Evolutionary conservation across 345 rosid genomes (phyloP), one percentile per base, ranked within the genome.

Genomic region (Carallia brachiata): DNA sequence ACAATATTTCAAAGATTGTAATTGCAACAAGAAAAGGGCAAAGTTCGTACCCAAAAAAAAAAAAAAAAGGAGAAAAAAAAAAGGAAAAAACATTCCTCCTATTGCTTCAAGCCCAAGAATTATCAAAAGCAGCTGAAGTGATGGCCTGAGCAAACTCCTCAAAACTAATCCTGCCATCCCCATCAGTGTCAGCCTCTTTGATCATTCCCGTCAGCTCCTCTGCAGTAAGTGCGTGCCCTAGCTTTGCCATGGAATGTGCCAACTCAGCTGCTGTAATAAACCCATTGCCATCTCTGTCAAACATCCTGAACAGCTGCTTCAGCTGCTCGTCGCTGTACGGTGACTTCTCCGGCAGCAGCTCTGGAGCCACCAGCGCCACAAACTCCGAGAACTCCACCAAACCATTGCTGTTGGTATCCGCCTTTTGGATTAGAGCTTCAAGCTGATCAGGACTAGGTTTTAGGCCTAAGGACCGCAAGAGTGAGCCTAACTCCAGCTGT

Each of bases 161-260:
- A 59, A 88, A 92, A 66, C 84, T 86, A 50, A 92, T 92, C 74
- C 86, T 74, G 1, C 98, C 98, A 16, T 92, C 96, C 0, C 96
- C 98, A 23, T 92, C 98, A 5, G 85, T 78, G 69, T 92, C 98
- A 0, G 98, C 98, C 74, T 92, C 98, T 78, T 68, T 88, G 60
- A 92, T 92, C 98, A 92, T 92, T 62, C 90, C 98, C 0, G 89
- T 83, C 70, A 92, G 66, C 75, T 92, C 96, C 56, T 84, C 91
- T 0, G 79, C 91, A 0, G 94, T 90, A 64, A 92, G 82, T 0
- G 91, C 89, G 40, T 92, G 91, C n/a, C 96, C 96, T 6, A 90
- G 75, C 77, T 79, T 88, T 0, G 98, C 96, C 98, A 90, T 92
- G 0, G 96, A 88, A 70, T 90, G 94, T 4, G 96, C 94, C 76